A percentile compares a stretch with the other conserved stretches of the same genome.
Evolutionary conservation across 2,329 filamentous ascomycete genomes (phyloP).

Genomic region (Colletotrichum sublineola): DNA sequence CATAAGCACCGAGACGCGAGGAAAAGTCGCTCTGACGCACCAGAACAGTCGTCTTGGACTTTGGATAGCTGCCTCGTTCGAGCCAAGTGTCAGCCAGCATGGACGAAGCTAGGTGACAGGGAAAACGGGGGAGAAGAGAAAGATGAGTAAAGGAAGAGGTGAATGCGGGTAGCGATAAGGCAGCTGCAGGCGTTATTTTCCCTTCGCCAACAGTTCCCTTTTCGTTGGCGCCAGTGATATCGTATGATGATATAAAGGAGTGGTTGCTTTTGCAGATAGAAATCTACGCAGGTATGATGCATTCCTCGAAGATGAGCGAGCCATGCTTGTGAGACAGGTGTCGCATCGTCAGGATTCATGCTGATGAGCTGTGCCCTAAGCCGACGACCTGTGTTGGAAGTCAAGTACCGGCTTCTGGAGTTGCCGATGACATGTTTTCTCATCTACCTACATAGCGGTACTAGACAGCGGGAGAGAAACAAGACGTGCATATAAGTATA

Average conservation of each 20-base stretch:
- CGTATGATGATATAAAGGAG: slow-evolving; percentile 33
- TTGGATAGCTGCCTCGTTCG: slow-evolving; percentile 28
- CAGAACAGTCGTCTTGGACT: slow-evolving; percentile 7
- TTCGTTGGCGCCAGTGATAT: slow-evolving; percentile 21
- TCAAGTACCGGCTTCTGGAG: neutral
- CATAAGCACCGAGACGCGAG: slow-evolving; percentile 25
- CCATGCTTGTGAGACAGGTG: neutral
- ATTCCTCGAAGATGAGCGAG: too few species aligned
- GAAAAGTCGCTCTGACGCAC: slow-evolving; percentile 5
- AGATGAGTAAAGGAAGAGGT: neutral
- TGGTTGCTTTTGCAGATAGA: slow-evolving; percentile 34
- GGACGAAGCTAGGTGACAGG: neutral
- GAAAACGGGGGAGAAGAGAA: neutral
- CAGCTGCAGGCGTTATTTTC: neutral
- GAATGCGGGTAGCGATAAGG: slow-evolving; percentile 6
- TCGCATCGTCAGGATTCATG: neutral
- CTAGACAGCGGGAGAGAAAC: too few species aligned
- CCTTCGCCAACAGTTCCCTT: neutral
- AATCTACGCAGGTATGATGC: slow-evolving; percentile 25
- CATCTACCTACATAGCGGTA: neutral
- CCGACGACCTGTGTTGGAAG: neutral
- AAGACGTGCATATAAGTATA: neutral
- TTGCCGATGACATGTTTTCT: neutral
- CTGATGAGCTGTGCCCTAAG: neutral
- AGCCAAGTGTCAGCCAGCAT: slow-evolving; percentile 19